A percentile compares a stretch with the other conserved stretches of the same genome.
phyloP scores from a whole-genome alignment of 805 yeast species.

The Saccharomycopsis amapae region DNA sequence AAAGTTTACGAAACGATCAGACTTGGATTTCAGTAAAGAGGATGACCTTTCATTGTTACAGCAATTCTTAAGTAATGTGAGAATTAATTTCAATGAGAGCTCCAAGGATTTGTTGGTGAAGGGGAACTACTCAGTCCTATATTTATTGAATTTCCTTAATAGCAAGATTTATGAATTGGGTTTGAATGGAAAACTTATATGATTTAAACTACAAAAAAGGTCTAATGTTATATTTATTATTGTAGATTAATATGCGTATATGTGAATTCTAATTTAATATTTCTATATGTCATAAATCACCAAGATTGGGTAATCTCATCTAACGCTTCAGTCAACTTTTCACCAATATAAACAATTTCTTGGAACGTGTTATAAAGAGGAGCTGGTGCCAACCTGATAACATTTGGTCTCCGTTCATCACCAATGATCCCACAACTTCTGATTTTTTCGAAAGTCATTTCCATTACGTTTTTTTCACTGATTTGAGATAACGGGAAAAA shows the following conservation, averaged over 20 bases:
- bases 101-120: not conserved
- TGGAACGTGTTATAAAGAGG: slow-evolving; percentile 75
- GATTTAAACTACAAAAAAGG: not conserved
- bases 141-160: slow-evolving; percentile 8
- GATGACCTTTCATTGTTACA: not conserved
- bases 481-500: slow-evolving; percentile 44
- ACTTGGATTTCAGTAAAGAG: not conserved
- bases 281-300: too few species aligned
- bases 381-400: slow-evolving; percentile 81
- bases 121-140: not conserved
- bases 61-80: slow-evolving; percentile 1
- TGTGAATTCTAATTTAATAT: not conserved
- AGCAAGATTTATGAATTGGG: slow-evolving; percentile 7
- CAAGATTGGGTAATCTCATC: slow-evolving; percentile 18
- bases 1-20: too few species aligned
- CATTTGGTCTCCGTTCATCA: slow-evolving; percentile 87
- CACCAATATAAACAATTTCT: slow-evolving; percentile 48
- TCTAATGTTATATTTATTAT: not conserved
- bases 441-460: slow-evolving; percentile 43
- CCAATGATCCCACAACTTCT: slow-evolving; percentile 58
- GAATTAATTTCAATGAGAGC: slow-evolving; percentile 2
- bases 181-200: not conserved
- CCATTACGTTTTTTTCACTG: slow-evolving; percentile 49
- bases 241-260: not conserved
- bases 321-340: slow-evolving; percentile 38